phyloP scores from a whole-genome alignment of 1,284 basidiomycete species.

The Dichomitus squalens region DNA sequence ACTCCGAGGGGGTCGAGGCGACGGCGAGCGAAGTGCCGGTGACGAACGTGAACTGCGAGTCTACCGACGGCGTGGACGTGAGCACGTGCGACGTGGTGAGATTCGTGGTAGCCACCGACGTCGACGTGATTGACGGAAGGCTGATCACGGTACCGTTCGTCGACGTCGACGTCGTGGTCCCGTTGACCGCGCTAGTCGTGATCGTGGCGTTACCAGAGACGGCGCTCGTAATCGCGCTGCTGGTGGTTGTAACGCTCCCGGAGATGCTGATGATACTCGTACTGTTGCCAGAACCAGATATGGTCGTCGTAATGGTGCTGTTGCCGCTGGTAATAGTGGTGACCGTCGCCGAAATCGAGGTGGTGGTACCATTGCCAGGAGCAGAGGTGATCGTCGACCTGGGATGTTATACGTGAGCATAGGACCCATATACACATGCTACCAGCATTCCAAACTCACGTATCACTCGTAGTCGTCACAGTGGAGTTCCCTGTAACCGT shows the following conservation, averaged over 20 bases:
- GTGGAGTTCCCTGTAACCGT: conserved; percentile 4
- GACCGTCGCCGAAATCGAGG: neutral
- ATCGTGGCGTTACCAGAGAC: conserved; percentile 1
- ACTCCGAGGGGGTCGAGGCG: conserved; percentile 25
- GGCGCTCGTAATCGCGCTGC: no score
- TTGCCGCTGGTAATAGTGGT: neutral
- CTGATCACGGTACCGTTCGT: conserved; percentile 15
- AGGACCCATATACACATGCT: neutral
- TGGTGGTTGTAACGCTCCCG: conserved; percentile 7
- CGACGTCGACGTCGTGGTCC: neutral
- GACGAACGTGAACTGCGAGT: conserved; percentile 26
- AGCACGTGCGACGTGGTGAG: conserved; percentile 21
- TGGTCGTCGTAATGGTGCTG: neutral
- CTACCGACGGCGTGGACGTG: conserved; percentile 25
- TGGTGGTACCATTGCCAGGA: conserved; percentile 4
- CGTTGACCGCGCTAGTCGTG: neutral
- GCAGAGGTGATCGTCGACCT: conserved; percentile 12
- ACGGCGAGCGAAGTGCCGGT: conserved; percentile 25
- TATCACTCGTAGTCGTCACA: conserved; percentile 3
- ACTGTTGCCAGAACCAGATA: neutral
- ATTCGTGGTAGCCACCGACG: conserved; percentile 11
- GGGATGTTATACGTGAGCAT: neutral
- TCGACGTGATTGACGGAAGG: conserved; percentile 14
- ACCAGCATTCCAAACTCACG: conserved; percentile 7
- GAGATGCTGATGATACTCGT: neutral